A percentile compares a stretch with the other conserved stretches of the same genome.
Conservation (phyloP, 2,329 filamentous ascomycete genomes). For the Claviceps digitariae region DNA sequence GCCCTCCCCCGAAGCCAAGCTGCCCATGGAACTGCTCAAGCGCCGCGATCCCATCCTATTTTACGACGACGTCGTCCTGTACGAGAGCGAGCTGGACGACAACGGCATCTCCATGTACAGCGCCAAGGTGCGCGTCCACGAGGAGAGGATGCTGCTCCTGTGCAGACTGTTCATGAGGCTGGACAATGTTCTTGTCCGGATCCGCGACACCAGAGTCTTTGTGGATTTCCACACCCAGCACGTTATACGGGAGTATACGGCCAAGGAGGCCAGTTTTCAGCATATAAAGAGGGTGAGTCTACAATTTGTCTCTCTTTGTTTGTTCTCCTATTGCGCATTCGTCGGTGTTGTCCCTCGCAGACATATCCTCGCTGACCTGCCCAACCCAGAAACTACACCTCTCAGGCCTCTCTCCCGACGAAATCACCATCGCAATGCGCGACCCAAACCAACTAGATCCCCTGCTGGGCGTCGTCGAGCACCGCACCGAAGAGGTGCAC, state of each 20-base stretch:
- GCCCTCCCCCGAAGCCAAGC: slow-evolving; percentile 28
- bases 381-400: slow-evolving; percentile 30
- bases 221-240: slow-evolving; percentile 71
- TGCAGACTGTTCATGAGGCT: slow-evolving; percentile 83
- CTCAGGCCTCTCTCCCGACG: slow-evolving; percentile 47
- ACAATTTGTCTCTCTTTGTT: not conserved
- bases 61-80: slow-evolving; percentile 91
- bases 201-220: slow-evolving; percentile 84
- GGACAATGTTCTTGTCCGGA: slow-evolving; percentile 75
- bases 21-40: slow-evolving; percentile 77
- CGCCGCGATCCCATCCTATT: slow-evolving; percentile 89
- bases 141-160: slow-evolving; percentile 71
- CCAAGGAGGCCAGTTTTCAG: slow-evolving; percentile 71
- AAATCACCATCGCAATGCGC: slow-evolving; percentile 61
- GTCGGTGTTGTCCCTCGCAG: not conserved
- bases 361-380: not conserved
- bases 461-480: slow-evolving; percentile 57
- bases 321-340: slow-evolving; percentile 2
- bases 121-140: slow-evolving; percentile 89
- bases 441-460: slow-evolving; percentile 66
- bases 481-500: slow-evolving; percentile 40
- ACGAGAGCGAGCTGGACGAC: slow-evolving; percentile 95
- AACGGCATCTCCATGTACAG: slow-evolving; percentile 88
- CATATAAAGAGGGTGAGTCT: slow-evolving; percentile 55
- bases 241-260: slow-evolving; percentile 79